Evolutionary conservation across 352 stramenopile species (phyloP).

Genomic region (Phytophthora ramorum): DNA sequence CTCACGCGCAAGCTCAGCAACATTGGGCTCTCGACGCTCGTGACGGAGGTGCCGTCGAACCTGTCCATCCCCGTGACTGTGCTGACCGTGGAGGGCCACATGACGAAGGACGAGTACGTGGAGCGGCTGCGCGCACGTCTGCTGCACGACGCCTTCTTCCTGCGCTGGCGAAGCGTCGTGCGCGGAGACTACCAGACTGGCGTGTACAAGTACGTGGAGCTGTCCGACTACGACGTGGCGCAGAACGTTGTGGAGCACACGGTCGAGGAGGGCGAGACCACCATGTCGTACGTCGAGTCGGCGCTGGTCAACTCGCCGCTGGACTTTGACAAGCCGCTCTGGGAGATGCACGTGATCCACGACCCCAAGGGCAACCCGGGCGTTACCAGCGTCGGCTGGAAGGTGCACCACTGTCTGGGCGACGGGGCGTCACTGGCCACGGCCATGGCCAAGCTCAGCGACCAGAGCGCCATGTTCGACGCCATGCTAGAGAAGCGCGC

Average conservation of each 20-base stretch:
- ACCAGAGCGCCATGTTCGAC: constrained; percentile 71
- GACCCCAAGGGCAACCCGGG: constrained; percentile 34
- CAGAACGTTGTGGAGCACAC: constrained; percentile 67
- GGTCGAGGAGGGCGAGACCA: constrained; percentile 57
- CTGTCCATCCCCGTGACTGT: constrained; percentile 79
- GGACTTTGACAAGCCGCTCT: constrained; percentile 74
- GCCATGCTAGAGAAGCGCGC: constrained; percentile 64
- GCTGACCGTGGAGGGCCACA: constrained; percentile 56
- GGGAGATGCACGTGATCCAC: constrained; percentile 75
- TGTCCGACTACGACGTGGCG: constrained; percentile 58
- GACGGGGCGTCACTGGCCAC: constrained; percentile 74
- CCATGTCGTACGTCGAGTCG: constrained; percentile 70
- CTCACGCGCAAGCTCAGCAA: constrained; percentile 72
- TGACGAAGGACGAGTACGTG: constrained; percentile 54
- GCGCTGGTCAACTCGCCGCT: constrained; percentile 71
- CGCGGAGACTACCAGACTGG: constrained; percentile 44
- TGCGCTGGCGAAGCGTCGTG: constrained; percentile 73
- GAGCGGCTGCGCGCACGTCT: constrained; percentile 62
- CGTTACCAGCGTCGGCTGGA: constrained; percentile 68
- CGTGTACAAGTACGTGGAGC: constrained; percentile 64
- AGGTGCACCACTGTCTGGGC: constrained; percentile 81
- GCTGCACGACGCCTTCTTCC: constrained; percentile 65
- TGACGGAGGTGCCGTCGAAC: constrained; percentile 80
- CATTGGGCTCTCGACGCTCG: constrained; percentile 74
- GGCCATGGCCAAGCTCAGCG: constrained; percentile 72